Evolutionary conservation across 495 filamentous ascomycete species (phyloP), one percentile per base, ranked within the genome.

Genomic region (Xanthoparmelia taractica): DNA sequence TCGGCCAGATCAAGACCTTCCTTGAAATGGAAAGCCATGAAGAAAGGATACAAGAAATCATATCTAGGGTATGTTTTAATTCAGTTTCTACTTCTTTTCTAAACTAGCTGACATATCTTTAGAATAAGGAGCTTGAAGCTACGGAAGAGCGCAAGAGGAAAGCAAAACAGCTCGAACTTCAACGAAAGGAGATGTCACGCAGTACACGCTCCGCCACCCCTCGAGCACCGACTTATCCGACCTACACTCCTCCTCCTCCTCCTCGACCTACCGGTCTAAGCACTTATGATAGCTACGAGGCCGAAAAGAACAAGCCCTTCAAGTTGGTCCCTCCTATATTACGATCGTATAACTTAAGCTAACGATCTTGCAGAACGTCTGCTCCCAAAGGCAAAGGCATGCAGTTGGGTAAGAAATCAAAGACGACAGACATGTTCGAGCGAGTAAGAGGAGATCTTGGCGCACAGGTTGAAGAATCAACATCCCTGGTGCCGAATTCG

Each of bases 1-100:
- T 97, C 38, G 87, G 84, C 69, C 94, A 98, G 78, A 97, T 98
- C 77, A 96, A 93, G 81, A 96, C 94, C 0, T 98, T 98, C 78
- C 70, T 98, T 67, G 94, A 97, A 73, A 98, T 98, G 94, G 95
- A 97, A 77, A 91, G 87, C 76, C 94, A 97, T 70, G 95, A 98
- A 76, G 94, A 97, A 80, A 85, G 94, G 69, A 96, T 98, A 63
- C 94, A 97, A 71, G 92, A 96, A 72, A 96, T 97, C 50, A 96
- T 97, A 73, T 90, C 93, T 61, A 82, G 91, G 75, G 90, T 95
- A 84, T 60, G 77, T 74, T 57, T 40, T 20, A 20, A 52, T 31
- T 56, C 20, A 20, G n/a, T 31, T 10, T 18, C 41, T 13, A 13
- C n/a, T 23, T 41, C 18, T 15, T 37, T 25, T 20, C 25, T 8